phyloP scores from a whole-genome alignment of 164 flowering plant genomes.

The Echeveria elegans region DNA sequence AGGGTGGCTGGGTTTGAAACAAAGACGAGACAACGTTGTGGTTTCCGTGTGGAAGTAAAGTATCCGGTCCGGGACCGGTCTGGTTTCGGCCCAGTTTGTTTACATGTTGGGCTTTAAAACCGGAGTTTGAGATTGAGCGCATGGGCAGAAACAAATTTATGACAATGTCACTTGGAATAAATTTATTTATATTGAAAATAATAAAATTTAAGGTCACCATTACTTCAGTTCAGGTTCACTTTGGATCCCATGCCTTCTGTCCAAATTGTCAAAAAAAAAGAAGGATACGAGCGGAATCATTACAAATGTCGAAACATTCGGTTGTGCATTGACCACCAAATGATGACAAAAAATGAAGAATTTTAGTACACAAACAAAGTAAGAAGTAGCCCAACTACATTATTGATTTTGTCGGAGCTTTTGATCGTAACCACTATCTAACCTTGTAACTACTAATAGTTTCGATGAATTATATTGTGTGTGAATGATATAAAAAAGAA shows the following conservation, averaged over 20 bases:
- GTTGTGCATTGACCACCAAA: constrained; percentile 4
- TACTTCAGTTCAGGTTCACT: neutral
- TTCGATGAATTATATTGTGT: no score
- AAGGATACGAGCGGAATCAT: neutral
- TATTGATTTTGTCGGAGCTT: neutral
- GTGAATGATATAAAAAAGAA: no score
- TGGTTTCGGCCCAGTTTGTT: neutral
- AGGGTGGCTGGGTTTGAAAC: neutral
- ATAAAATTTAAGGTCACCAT: no score
- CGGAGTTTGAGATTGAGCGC: no score
- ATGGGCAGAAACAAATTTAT: no score
- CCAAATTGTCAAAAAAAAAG: neutral
- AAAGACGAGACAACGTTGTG: no score
- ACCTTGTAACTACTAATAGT: no score
- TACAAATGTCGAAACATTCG: constrained; percentile 3
- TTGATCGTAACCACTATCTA: neutral
- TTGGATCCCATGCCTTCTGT: neutral
- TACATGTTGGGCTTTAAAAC: no score
- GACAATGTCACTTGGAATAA: no score
- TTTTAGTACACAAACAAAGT: neutral
- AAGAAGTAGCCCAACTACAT: neutral
- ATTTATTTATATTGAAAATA: no score
- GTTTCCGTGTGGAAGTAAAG: neutral
- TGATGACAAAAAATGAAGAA: neutral
- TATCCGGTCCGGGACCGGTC: neutral